A percentile compares a stretch with the other conserved stretches of the same genome.
These are phyloP conservation scores for Pseudoscleropodium purum DNA, from an alignment of 225 moss, liverwort and hornwort genomes.

Conservation along the genomic window DNA sequence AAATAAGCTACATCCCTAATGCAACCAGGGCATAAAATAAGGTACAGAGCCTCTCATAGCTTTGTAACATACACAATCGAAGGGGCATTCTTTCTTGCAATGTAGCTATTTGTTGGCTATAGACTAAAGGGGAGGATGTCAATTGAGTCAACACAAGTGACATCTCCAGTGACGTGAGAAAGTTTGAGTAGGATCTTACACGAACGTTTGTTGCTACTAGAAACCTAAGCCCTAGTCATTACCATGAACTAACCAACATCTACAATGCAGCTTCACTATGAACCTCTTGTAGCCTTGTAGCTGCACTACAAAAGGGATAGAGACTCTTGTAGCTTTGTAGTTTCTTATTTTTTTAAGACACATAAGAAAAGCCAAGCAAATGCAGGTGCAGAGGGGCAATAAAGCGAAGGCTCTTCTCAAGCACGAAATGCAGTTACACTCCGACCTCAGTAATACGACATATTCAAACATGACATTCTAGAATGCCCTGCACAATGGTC, in stretches of 20 bases:
- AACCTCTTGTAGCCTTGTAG: background rate
- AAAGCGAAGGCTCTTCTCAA: background rate
- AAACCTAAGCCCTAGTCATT: background rate
- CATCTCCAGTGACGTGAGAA: background rate
- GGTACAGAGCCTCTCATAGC: background rate
- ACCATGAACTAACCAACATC: background rate
- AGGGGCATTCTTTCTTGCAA: background rate
- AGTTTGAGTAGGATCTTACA: background rate
- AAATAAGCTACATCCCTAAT: background rate
- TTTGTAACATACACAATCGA: background rate
- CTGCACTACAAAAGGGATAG: background rate
- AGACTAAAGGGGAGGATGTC: background rate
- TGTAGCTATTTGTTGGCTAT: background rate
- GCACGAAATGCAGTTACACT: background rate
- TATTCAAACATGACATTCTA: background rate
- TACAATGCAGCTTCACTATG: background rate
- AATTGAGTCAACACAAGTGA: background rate
- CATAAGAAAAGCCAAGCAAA: background rate
- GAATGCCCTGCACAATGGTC: background rate
- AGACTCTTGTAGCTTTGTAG: background rate
- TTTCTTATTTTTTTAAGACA: background rate
- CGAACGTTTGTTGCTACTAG: background rate
- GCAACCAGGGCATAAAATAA: background rate
- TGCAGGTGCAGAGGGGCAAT: background rate
- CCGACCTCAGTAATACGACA: background rate